Evolutionary conservation across 345 rosid genomes (phyloP).

Genomic region (Aquilaria yunnanensis): DNA sequence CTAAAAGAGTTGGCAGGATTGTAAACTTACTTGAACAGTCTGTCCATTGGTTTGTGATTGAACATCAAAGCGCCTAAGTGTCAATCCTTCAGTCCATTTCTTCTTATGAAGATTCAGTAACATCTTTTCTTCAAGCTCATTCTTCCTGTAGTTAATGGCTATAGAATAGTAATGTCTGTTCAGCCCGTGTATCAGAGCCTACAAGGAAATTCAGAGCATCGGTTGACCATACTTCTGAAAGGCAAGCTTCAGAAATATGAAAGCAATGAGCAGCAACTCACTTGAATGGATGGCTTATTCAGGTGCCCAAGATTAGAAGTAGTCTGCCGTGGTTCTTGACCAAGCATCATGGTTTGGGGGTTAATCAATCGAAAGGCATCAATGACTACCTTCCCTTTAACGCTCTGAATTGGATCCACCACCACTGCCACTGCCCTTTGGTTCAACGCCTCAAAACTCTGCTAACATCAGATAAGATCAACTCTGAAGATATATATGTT

Average conservation of each 20-base stretch:
- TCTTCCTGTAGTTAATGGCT: slow-evolving; percentile 95
- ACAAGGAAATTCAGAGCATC: background rate
- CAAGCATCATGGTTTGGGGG: slow-evolving; percentile 99
- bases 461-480: no score
- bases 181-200: slow-evolving; percentile 99
- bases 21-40: slow-evolving; percentile 70
- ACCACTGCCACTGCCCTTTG: slow-evolving; percentile 99
- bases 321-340: slow-evolving; percentile 98
- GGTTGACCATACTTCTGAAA: no score
- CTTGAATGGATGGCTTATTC: slow-evolving; percentile 97
- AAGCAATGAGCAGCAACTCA: slow-evolving; percentile 13
- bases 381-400: slow-evolving; percentile 95
- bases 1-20: no score
- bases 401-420: slow-evolving; percentile 98
- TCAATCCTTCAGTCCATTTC: slow-evolving; percentile 99
- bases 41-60: slow-evolving; percentile 93
- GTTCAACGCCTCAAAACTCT: slow-evolving; percentile 99
- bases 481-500: no score
- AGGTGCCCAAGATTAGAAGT: slow-evolving; percentile 98
- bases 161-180: slow-evolving; percentile 98
- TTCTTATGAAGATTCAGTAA: slow-evolving; percentile 95
- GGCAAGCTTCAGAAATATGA: no score
- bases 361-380: slow-evolving; percentile 54
- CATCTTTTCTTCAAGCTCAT: slow-evolving; percentile 98
- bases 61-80: slow-evolving; percentile 74